Evolutionary conservation across 2,329 filamentous ascomycete genomes (phyloP).

Genomic region (Tolypocladium capitatum): DNA sequence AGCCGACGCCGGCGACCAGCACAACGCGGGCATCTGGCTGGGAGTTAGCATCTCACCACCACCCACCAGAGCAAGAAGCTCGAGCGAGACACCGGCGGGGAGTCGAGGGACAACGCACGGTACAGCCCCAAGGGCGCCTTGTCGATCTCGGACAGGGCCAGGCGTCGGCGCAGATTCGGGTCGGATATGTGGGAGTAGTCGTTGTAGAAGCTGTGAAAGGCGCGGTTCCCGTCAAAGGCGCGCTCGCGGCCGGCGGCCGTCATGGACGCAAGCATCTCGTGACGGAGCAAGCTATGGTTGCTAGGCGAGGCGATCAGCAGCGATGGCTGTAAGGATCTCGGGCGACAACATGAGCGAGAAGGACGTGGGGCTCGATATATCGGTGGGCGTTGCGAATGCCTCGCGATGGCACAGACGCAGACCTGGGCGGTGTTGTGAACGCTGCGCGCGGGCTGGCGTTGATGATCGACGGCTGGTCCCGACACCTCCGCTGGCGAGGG

Average conservation of each 20-base stretch:
- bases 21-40: constrained; percentile 51
- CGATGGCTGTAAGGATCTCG: constrained; percentile 3
- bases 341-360: constrained; percentile 13
- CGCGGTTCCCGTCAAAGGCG: constrained; percentile 50
- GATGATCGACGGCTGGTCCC: background rate
- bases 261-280: constrained; percentile 29
- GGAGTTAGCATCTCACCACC: background rate
- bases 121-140: constrained; percentile 66
- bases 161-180: constrained; percentile 61
- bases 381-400: background rate
- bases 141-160: constrained; percentile 68
- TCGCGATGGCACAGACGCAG: background rate
- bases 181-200: constrained; percentile 53
- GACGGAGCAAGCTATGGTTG: constrained; percentile 16
- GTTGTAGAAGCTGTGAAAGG: constrained; percentile 64
- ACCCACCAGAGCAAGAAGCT: background rate
- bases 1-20: constrained; percentile 66
- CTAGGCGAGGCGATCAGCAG: constrained; percentile 2
- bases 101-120: constrained; percentile 24
- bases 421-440: background rate
- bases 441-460: background rate
- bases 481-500: too few species aligned
- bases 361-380: background rate
- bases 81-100: background rate
- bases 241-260: constrained; percentile 19